A percentile compares a stretch with the other conserved stretches of the same genome.
Evolutionary conservation across 2,329 filamentous ascomycete genomes (phyloP).

Genomic region (Calycina marina): DNA sequence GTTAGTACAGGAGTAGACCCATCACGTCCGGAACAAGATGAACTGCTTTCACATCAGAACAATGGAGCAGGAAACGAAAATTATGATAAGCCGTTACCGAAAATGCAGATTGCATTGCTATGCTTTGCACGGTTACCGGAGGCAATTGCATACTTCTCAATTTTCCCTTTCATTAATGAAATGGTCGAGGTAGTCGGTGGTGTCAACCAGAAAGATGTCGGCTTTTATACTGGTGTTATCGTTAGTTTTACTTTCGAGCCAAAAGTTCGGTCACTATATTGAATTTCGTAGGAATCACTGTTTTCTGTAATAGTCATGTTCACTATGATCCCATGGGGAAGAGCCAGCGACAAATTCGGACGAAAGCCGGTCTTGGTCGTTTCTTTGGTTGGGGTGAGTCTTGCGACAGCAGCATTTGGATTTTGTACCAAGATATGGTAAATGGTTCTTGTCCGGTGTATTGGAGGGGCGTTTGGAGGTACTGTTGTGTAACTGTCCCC

Average conservation of each 20-base stretch:
- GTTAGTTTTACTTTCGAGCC: slow-evolving; percentile 7
- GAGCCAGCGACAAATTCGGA: slow-evolving; percentile 50
- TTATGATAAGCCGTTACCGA: slow-evolving; percentile 37
- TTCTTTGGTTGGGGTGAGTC: slow-evolving; percentile 47
- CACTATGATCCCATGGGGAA: slow-evolving; percentile 66
- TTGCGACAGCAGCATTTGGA: slow-evolving; percentile 52
- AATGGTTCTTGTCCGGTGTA: slow-evolving; percentile 58
- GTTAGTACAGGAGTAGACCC: background rate
- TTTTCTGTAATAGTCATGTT: slow-evolving; percentile 64
- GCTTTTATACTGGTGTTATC: slow-evolving; percentile 68
- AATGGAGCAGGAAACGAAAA: background rate
- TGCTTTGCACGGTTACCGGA: slow-evolving; percentile 62
- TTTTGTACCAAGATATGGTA: slow-evolving; percentile 51
- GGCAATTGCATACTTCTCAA: slow-evolving; percentile 70
- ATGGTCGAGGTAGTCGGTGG: slow-evolving; percentile 57
- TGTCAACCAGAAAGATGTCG: slow-evolving; percentile 50
- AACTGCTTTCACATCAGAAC: background rate
- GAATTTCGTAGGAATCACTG: slow-evolving; percentile 34
- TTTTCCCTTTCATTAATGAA: slow-evolving; percentile 66
- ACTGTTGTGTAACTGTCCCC: slow-evolving; percentile 42
- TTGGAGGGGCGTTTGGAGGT: slow-evolving; percentile 61
- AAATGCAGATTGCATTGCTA: slow-evolving; percentile 52
- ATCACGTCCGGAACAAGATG: background rate
- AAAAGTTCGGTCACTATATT: background rate
- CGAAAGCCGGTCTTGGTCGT: slow-evolving; percentile 58